These are phyloP conservation scores for Ploettnerulaceae sp. DNA, from an alignment of 2,329 filamentous ascomycete genomes.

Conservation along the genomic window DNA sequence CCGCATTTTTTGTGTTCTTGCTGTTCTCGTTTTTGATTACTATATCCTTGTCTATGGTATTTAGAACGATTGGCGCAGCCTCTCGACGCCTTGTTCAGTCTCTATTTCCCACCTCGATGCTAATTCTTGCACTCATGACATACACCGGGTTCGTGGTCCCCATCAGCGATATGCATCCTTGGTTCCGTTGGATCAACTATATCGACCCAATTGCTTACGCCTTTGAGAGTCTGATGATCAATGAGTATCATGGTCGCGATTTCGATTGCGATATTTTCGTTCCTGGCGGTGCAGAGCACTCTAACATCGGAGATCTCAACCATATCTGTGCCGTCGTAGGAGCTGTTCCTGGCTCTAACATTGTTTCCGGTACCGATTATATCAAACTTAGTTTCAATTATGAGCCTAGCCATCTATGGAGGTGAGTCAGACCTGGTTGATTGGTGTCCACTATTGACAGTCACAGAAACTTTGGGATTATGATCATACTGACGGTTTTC, in stretches of 20 bases:
- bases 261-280: slow-evolving; percentile 21
- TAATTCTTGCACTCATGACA: slow-evolving; percentile 33
- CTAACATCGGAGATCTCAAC: slow-evolving; percentile 7
- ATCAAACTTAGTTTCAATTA: slow-evolving; percentile 53
- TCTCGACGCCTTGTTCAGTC: slow-evolving; percentile 65
- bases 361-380: slow-evolving; percentile 55
- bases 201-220: slow-evolving; percentile 57
- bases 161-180: slow-evolving; percentile 61
- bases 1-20: slow-evolving; percentile 76
- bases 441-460: not conserved
- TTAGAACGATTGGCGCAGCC: slow-evolving; percentile 70
- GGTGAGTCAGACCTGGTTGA: slow-evolving; percentile 27
- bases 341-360: slow-evolving; percentile 44
- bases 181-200: slow-evolving; percentile 80
- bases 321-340: slow-evolving; percentile 54
- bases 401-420: slow-evolving; percentile 55
- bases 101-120: slow-evolving; percentile 53
- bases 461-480: slow-evolving; percentile 56
- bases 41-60: slow-evolving; percentile 73
- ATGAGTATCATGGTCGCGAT: slow-evolving; percentile 53
- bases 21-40: slow-evolving; percentile 24
- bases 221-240: slow-evolving; percentile 76
- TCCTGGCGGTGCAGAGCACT: slow-evolving; percentile 18
- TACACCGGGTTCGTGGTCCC: slow-evolving; percentile 40
- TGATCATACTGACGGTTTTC: slow-evolving; percentile 59